Conservation (phyloP, 1,139 yeast genomes). For the Diutina sp. region DNA sequence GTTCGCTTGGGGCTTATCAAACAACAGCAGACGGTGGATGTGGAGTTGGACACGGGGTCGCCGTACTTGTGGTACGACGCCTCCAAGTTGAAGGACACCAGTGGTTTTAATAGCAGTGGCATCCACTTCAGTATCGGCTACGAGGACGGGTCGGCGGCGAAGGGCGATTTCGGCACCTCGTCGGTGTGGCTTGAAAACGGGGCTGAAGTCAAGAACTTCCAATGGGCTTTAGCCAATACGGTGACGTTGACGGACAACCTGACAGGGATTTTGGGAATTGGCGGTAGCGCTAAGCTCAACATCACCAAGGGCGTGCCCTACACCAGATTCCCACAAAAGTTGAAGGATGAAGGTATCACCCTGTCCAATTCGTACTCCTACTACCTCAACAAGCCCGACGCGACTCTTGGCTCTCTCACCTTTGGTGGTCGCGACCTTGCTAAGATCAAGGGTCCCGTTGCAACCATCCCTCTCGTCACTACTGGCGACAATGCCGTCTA, state of each 20-base stretch:
- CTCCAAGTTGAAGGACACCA: neutral
- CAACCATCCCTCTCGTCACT: neutral
- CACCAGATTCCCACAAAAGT: neutral
- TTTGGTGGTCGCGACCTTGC: neutral
- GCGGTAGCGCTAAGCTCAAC: neutral
- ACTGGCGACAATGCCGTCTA: neutral
- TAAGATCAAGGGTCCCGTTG: neutral
- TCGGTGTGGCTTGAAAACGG: neutral
- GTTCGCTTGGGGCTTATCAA: neutral
- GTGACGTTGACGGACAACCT: neutral
- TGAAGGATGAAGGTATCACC: neutral
- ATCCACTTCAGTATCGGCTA: slow-evolving; percentile 4
- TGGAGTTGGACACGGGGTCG: neutral
- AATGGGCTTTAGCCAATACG: slow-evolving; percentile 5
- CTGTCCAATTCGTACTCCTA: neutral
- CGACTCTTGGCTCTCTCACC: neutral
- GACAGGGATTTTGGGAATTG: slow-evolving; percentile 6
- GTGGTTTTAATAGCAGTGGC: slow-evolving; percentile 2
- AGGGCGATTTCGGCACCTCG: slow-evolving; percentile 5
- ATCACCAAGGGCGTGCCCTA: neutral
- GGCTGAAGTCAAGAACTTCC: slow-evolving; percentile 4
- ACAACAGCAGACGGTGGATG: neutral
- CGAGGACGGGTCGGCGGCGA: slow-evolving; percentile 3
- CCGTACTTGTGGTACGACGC: neutral
- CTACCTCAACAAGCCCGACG: neutral